Base-by-base conservation (phyloP, 2,329 filamentous ascomycete genomes). In the Meredithiella fracta region DNA sequence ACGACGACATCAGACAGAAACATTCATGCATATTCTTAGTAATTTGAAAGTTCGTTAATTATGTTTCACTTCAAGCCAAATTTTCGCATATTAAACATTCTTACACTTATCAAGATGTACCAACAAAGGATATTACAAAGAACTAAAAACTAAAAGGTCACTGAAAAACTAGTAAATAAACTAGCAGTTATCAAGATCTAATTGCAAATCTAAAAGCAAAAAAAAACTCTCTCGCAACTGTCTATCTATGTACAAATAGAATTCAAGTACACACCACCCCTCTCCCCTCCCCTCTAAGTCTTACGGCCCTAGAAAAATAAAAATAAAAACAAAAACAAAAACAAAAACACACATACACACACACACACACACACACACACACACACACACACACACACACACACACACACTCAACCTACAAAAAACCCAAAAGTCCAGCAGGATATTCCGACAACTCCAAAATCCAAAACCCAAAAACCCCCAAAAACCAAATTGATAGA, bases 171-270 rank as follows among this genome's bases (percentile, higher is more conserved):
- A 49, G 44, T 49, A 25, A 49, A 49, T 49, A 47, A 50, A 49
- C 26, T 20, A 17, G 38, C 53, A 51, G 53, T 52, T 26, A 57
- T 53, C 9, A 53, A 53, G 31, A 54, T 50, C 22, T 26, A 37
- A n/a, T 49, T 52, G 31, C 25, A 34, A n/a, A 31, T 51, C 14
- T 37, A 37, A 52, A 52, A 38, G n/a, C 11, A 22, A 14, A 22
- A 11, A 15, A 52, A 37, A 17, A 14, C 50, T 52, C 31, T 52
- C 50, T 29, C 37, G 50, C 50, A 34, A 22, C 17, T 52, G 29
- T 52, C 50, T 52, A 51, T 51, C 50, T 52, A 49, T 53, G 11
- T 38, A 40, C 51, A 53, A 53, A 40, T 3, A 53, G n/a, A 22
- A 5, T 14, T 29, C 17, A 7, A 44, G 15, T 14, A 38, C 5